Evolutionary conservation across 257 asterid genomes (phyloP).

Genomic region (Nemophila menziesii): DNA sequence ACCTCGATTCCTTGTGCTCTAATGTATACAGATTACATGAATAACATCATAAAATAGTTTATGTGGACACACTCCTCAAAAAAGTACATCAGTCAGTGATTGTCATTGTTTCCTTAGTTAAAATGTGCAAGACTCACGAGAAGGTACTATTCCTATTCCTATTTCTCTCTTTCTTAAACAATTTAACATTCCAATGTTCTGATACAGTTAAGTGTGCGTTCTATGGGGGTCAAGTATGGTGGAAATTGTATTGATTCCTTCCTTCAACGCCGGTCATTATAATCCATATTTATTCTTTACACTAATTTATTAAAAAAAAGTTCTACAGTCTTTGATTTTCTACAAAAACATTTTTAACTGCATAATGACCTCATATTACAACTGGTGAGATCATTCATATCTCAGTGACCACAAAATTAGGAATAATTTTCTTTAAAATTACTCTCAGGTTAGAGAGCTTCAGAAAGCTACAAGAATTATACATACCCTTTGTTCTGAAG

Average conservation of each 20-base stretch:
- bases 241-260: conserved; percentile 79
- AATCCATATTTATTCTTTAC: neutral
- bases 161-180: conserved; percentile 12
- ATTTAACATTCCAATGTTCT: conserved; percentile 11
- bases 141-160: conserved; percentile 33
- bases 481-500: conserved; percentile 81
- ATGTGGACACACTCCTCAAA: conserved; percentile 38
- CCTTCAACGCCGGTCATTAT: conserved; percentile 51
- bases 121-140: conserved; percentile 55
- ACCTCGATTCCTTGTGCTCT: too few species aligned
- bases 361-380: conserved; percentile 54
- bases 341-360: conserved; percentile 46
- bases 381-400: conserved; percentile 41
- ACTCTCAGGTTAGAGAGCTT: conserved; percentile 63
- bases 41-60: conserved; percentile 32
- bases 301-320: conserved; percentile 8
- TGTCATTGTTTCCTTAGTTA: conserved; percentile 54
- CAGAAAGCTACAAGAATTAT: conserved; percentile 84
- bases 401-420: too few species aligned
- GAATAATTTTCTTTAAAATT: conserved; percentile 11
- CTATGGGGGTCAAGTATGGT: conserved; percentile 76
- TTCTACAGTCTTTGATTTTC: conserved; percentile 63
- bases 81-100: conserved; percentile 55
- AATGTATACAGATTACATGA: too few species aligned
- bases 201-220: conserved; percentile 55